phyloP scores from a whole-genome alignment of 2,329 filamentous ascomycete species.

The Ramichloridium luteum region DNA sequence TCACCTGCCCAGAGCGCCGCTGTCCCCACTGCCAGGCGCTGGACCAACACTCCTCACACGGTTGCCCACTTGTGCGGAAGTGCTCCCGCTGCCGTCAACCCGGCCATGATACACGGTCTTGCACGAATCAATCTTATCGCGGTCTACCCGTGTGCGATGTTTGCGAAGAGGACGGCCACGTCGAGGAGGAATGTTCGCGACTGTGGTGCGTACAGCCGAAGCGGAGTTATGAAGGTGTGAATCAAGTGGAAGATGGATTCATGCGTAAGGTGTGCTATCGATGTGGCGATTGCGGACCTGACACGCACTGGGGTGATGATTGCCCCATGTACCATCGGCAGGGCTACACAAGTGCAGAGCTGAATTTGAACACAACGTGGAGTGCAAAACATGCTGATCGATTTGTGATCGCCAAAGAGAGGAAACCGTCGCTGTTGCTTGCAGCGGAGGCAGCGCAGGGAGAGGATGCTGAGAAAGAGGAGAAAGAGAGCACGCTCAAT shows the following conservation, averaged over 20 bases:
- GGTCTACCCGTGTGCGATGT: slow-evolving; percentile 10
- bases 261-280: neutral
- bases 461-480: too few relatives aligned
- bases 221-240: neutral
- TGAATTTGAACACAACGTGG: slow-evolving; percentile 5
- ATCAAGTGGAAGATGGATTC: neutral
- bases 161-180: slow-evolving; percentile 12
- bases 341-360: neutral
- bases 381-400: slow-evolving; percentile 2
- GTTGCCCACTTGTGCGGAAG: slow-evolving; percentile 8
- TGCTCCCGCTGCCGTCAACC: slow-evolving; percentile 8
- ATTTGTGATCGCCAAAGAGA: neutral
- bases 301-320: slow-evolving; percentile 1
- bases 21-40: slow-evolving; percentile 8
- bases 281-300: neutral
- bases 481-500: too few relatives aligned
- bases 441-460: too few relatives aligned
- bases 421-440: too few relatives aligned
- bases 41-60: slow-evolving; percentile 6
- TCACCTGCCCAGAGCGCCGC: slow-evolving; percentile 4
- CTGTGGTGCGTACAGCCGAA: slow-evolving; percentile 12
- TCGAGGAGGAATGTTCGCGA: slow-evolving; percentile 16
- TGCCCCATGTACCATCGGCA: neutral
- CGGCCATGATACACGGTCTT: slow-evolving; percentile 8
- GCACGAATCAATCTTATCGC: slow-evolving; percentile 3